Evolutionary conservation across 345 rosid species (phyloP).

Genomic region (Excoecaria agallocha): DNA sequence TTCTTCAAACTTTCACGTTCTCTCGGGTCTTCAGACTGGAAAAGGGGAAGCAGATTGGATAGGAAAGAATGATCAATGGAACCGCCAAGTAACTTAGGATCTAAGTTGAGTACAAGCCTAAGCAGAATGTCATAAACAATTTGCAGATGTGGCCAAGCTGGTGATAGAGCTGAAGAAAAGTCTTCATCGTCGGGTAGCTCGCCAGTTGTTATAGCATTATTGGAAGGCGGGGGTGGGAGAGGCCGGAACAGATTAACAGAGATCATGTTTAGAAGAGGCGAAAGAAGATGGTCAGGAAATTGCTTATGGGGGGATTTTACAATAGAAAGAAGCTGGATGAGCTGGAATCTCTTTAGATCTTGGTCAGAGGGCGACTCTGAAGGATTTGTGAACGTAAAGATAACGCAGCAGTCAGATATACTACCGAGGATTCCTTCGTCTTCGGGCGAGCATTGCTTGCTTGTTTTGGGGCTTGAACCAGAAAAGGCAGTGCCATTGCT

Average conservation of each 20-base stretch:
- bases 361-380: conserved; percentile 50
- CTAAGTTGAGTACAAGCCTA: conserved; percentile 32
- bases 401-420: conserved; percentile 35
- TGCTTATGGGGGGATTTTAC: conserved; percentile 35
- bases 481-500: not conserved
- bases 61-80: conserved; percentile 44
- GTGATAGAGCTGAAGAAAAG: conserved; percentile 23
- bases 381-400: conserved; percentile 49
- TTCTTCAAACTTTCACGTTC: conserved; percentile 58
- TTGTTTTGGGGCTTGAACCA: conserved; percentile 13
- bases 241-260: conserved; percentile 53
- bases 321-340: conserved; percentile 40
- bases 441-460: conserved; percentile 24
- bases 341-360: conserved; percentile 48
- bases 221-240: conserved; percentile 46
- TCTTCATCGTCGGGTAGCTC: conserved; percentile 52
- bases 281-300: conserved; percentile 25
- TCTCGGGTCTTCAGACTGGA: conserved; percentile 59
- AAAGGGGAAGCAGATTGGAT: conserved; percentile 41
- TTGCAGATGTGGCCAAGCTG: conserved; percentile 56
- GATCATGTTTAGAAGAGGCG: conserved; percentile 50
- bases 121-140: conserved; percentile 47
- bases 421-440: conserved; percentile 35
- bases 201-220: conserved; percentile 6
- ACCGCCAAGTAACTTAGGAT: conserved; percentile 39